Conservation (phyloP, 2,329 filamentous ascomycete genomes). For the Stagonosporopsis rhizophila region DNA sequence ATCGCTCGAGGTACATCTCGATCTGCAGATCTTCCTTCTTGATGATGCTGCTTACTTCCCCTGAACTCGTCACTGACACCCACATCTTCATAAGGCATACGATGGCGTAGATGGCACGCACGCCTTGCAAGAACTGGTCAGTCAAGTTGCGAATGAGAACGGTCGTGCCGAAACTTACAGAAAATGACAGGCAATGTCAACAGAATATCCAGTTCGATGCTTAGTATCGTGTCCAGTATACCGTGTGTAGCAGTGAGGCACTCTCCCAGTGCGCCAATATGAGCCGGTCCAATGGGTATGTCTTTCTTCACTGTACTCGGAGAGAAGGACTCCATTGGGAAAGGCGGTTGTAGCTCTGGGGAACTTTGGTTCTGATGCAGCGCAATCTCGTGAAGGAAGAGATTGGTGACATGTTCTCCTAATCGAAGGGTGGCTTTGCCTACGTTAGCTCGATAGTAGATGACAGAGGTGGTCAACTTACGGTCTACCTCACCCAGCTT, state of each 20-base stretch:
- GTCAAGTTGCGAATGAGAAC: slow-evolving; percentile 16
- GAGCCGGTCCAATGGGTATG: slow-evolving; percentile 52
- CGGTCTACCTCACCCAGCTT: slow-evolving; percentile 47
- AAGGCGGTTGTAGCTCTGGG: slow-evolving; percentile 55
- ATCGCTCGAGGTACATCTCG: slow-evolving; percentile 54
- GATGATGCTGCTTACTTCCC: slow-evolving; percentile 59
- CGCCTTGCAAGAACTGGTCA: slow-evolving; percentile 44
- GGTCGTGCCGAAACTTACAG: slow-evolving; percentile 35
- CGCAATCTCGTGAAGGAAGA: slow-evolving; percentile 60
- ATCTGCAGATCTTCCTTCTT: slow-evolving; percentile 56
- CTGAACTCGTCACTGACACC: slow-evolving; percentile 60
- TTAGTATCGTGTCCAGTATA: slow-evolving; percentile 58
- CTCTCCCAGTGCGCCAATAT: slow-evolving; percentile 56
- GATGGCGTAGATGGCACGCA: slow-evolving; percentile 63
- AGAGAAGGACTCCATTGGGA: slow-evolving; percentile 50
- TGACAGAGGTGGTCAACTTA: slow-evolving; percentile 26
- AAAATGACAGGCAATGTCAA: slow-evolving; percentile 56
- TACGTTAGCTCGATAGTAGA: slow-evolving; percentile 9
- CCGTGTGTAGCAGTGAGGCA: slow-evolving; percentile 56
- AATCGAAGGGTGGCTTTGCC: slow-evolving; percentile 49
- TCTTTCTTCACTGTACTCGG: slow-evolving; percentile 51
- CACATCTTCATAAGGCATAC: slow-evolving; percentile 68
- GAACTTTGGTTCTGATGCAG: slow-evolving; percentile 54
- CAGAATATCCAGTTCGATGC: slow-evolving; percentile 55
- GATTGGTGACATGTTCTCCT: slow-evolving; percentile 56